Conservation (phyloP, 2,329 filamentous ascomycete genomes). For the Trichoderma sp. region DNA sequence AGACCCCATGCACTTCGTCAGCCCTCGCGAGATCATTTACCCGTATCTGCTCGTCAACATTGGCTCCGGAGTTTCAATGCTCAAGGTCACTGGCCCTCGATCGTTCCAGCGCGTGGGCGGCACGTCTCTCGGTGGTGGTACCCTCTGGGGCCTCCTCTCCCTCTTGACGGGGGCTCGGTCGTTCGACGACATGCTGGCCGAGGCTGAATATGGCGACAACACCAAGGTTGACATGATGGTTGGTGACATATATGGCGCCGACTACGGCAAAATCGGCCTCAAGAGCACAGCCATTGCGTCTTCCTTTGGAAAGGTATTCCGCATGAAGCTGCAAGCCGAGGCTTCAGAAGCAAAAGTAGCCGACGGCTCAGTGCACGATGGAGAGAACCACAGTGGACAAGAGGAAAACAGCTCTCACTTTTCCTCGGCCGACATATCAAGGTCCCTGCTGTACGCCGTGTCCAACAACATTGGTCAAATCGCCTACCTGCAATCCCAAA, state of each 20-base stretch:
- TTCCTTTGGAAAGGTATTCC: constrained; percentile 96
- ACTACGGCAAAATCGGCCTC: constrained; percentile 93
- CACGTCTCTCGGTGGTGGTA: constrained; percentile 94
- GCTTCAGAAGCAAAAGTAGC: constrained; percentile 81
- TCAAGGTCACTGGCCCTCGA: constrained; percentile 90
- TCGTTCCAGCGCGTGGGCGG: constrained; percentile 90
- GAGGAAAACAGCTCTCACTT: constrained; percentile 56
- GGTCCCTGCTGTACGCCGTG: constrained; percentile 91
- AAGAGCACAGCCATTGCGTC: constrained; percentile 96
- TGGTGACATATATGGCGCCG: constrained; percentile 95
- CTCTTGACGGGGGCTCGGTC: constrained; percentile 88
- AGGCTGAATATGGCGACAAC: constrained; percentile 91
- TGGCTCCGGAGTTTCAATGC: constrained; percentile 93
- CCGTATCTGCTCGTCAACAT: constrained; percentile 98
- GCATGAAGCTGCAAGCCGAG: constrained; percentile 85
- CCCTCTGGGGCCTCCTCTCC: constrained; percentile 91
- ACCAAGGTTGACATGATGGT: constrained; percentile 93
- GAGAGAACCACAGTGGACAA: constrained; percentile 40
- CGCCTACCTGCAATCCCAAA: constrained; percentile 94
- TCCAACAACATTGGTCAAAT: constrained; percentile 99
- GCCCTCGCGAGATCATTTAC: constrained; percentile 79
- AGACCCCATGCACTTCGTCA: constrained; percentile 87
- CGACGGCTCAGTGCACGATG: constrained; percentile 57
- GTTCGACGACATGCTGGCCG: constrained; percentile 97
- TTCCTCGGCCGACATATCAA: constrained; percentile 80